Percentiles rank a stretch among this genome's conserved stretches.
phyloP scores from a whole-genome alignment of 345 rosid species.

The Pseudoturritis turrita region DNA sequence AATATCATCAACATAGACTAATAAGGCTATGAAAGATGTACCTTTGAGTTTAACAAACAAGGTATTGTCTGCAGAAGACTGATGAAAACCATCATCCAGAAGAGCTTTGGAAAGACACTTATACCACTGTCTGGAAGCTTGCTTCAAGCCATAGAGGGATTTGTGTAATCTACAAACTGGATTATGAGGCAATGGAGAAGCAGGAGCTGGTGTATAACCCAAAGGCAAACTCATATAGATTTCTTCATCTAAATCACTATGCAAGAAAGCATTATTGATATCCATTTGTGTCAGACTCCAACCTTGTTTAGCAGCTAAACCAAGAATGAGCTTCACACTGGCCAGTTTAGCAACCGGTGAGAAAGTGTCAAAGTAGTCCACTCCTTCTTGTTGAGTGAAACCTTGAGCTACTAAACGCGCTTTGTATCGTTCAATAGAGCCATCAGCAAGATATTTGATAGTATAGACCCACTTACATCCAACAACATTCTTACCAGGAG shows the following conservation, averaged over 20 bases:
- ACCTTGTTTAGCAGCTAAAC: rapidly evolving
- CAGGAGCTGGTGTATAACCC: no score
- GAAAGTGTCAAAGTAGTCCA: neutral
- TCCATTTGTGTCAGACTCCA: neutral
- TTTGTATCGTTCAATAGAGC: neutral
- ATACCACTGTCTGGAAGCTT: no score
- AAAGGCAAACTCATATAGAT: neutral
- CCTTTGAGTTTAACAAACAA: no score
- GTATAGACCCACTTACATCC: neutral
- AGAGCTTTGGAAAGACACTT: no score
- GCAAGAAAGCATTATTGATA: neutral
- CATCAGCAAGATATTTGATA: neutral
- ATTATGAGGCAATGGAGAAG: no score
- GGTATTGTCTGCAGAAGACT: no score
- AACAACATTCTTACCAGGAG: neutral
- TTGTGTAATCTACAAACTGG: no score
- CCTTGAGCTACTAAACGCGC: neutral
- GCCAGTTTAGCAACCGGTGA: neutral
- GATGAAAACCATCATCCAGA: no score
- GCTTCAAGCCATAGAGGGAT: neutral
- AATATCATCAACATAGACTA: no score
- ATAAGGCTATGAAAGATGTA: no score
- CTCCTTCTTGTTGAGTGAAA: neutral
- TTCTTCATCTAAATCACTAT: neutral
- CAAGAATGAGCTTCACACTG: neutral